These are phyloP conservation scores for Reticulascus tulasneorum DNA, from an alignment of 2,329 filamentous ascomycete genomes.

Conservation along the genomic window DNA sequence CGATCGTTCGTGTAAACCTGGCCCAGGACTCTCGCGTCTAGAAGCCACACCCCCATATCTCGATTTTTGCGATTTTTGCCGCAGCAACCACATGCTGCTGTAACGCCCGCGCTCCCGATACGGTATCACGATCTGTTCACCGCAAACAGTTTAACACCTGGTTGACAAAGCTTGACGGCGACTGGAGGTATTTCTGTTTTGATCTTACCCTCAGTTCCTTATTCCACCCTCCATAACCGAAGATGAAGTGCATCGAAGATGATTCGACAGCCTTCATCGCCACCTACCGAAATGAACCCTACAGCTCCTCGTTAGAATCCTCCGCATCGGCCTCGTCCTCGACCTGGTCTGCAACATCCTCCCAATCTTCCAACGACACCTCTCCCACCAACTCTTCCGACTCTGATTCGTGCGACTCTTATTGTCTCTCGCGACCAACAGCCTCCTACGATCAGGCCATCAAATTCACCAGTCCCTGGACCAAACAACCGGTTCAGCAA, in stretches of 20 bases:
- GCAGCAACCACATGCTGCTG: constrained; percentile 31
- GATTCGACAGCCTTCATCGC: constrained; percentile 49
- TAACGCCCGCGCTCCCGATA: constrained; percentile 33
- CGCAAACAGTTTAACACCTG: constrained; percentile 26
- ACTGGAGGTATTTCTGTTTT: constrained; percentile 24
- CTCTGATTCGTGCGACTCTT: constrained; percentile 43
- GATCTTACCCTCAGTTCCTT: constrained; percentile 15
- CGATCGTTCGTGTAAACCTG: constrained; percentile 51
- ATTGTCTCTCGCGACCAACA: constrained; percentile 30
- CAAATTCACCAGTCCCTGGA: constrained; percentile 25
- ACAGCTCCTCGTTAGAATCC: constrained; percentile 67
- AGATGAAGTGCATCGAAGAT: constrained; percentile 55
- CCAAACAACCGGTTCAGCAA: constrained; percentile 19
- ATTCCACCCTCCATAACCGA: constrained; percentile 26
- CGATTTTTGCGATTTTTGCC: constrained; percentile 36
- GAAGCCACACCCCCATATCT: constrained; percentile 35
- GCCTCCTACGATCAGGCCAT: constrained; percentile 24
- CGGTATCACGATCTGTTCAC: constrained; percentile 27
- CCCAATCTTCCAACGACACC: constrained; percentile 66
- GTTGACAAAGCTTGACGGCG: constrained; percentile 28
- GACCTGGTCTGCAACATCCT: constrained; percentile 70
- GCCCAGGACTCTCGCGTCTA: constrained; percentile 39
- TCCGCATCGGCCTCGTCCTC: constrained; percentile 76
- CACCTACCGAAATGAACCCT: constrained; percentile 52
- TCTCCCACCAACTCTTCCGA: constrained; percentile 61